Conservation (phyloP, 2,329 filamentous ascomycete species). For the Lachnellula occidentalis region DNA sequence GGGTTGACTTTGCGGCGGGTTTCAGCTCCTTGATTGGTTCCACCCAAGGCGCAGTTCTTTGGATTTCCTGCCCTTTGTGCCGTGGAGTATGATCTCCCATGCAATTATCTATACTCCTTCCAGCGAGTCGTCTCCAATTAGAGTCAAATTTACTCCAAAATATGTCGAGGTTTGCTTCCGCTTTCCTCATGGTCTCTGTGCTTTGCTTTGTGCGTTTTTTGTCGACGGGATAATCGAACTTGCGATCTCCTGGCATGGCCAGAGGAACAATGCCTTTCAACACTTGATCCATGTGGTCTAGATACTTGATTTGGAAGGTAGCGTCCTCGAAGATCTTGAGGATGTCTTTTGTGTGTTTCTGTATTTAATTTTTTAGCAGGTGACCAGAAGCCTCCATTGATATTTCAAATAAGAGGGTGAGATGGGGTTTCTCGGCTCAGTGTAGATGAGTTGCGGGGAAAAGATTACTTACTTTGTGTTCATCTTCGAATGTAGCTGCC, state of each 20-base stretch:
- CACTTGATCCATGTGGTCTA: neutral
- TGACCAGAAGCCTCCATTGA: no score
- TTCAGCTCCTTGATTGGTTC: slow-evolving; percentile 36
- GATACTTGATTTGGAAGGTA: neutral
- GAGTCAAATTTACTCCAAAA: slow-evolving; percentile 2
- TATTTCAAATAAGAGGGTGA: no score
- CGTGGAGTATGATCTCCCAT: neutral
- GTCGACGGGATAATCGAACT: slow-evolving; percentile 38
- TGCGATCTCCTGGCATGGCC: neutral
- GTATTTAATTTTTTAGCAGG: no score
- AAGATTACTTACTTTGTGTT: neutral
- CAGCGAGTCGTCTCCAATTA: neutral
- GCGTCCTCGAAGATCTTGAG: neutral
- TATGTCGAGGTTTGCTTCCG: slow-evolving; percentile 1
- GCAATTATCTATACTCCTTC: neutral
- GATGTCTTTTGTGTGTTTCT: neutral
- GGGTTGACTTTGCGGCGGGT: neutral
- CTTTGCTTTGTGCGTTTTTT: slow-evolving; percentile 25
- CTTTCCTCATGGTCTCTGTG: neutral
- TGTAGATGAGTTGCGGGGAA: neutral
- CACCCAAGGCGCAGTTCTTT: neutral
- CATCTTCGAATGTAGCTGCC: slow-evolving; percentile 6
- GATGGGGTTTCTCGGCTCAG: no score
- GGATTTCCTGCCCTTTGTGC: neutral
- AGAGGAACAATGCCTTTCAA: neutral